Conservation (phyloP, 2,329 filamentous ascomycete species). For the Monilinia fructigena region DNA sequence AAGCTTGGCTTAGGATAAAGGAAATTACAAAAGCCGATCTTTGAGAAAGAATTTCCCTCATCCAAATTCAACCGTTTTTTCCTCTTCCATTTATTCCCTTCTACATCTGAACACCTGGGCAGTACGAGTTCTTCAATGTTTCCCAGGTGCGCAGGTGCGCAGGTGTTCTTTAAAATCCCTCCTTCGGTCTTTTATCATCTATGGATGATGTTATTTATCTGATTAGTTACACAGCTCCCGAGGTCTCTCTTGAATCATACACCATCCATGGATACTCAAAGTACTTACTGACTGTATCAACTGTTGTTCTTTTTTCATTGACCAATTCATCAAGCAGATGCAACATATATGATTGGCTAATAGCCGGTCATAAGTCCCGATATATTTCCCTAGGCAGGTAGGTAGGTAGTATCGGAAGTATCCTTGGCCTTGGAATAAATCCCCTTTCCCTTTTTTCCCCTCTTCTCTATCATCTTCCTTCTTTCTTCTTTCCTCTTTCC, state of each 20-base stretch:
- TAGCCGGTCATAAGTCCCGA: background rate
- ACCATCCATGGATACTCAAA: too few relatives aligned
- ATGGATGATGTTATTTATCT: too few relatives aligned
- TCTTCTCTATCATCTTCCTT: background rate
- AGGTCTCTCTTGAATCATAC: too few relatives aligned
- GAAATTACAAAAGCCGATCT: constrained; percentile 18
- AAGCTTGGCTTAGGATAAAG: background rate
- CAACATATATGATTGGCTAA: background rate
- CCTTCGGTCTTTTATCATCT: too few relatives aligned
- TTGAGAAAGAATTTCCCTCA: constrained; percentile 3
- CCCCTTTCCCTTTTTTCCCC: background rate
- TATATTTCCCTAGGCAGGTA: too few relatives aligned
- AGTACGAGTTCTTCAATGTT: background rate
- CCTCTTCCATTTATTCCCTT: background rate
- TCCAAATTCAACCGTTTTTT: background rate
- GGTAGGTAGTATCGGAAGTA: background rate
- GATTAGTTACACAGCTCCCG: too few relatives aligned
- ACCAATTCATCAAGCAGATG: constrained; percentile 4
- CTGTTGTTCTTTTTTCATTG: background rate
- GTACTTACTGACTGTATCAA: too few relatives aligned
- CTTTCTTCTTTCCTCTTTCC: background rate
- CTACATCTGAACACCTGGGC: background rate
- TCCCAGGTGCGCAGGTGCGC: too few relatives aligned
- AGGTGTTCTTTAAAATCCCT: background rate
- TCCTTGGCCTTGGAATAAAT: background rate